These are phyloP conservation scores for Pyrenochaeta sp. DNA, from an alignment of 2,329 filamentous ascomycete genomes.

Conservation along the genomic window DNA sequence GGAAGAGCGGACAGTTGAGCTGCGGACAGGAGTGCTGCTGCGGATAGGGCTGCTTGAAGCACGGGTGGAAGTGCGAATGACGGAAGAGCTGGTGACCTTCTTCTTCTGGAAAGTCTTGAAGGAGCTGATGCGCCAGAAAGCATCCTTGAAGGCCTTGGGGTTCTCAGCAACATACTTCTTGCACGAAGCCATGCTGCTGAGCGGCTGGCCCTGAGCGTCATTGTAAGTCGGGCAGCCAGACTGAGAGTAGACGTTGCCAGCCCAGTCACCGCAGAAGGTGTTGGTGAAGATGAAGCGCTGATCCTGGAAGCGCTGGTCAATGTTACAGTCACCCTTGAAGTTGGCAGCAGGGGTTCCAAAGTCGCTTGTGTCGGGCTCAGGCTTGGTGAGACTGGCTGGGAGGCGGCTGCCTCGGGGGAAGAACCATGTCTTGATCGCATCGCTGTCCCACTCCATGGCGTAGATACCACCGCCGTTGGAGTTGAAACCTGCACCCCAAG, in stretches of 20 bases:
- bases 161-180: conserved; percentile 73
- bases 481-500: conserved; percentile 63
- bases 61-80: conserved; percentile 9
- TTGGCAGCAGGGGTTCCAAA: conserved; percentile 73
- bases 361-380: conserved; percentile 65
- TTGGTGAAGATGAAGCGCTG: conserved; percentile 82
- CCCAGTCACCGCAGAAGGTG: conserved; percentile 89
- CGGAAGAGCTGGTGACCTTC: conserved; percentile 16
- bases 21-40: conserved; percentile 5
- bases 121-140: conserved; percentile 72
- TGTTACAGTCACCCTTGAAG: conserved; percentile 76
- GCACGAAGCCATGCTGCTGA: conserved; percentile 58
- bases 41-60: conserved; percentile 12
- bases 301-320: conserved; percentile 71
- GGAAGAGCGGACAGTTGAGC: conserved; percentile 1
- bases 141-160: conserved; percentile 70
- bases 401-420: conserved; percentile 69
- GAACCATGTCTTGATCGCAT: conserved; percentile 78
- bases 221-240: conserved; percentile 60
- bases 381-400: conserved; percentile 66
- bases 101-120: conserved; percentile 34
- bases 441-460: conserved; percentile 68
- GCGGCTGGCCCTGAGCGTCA: conserved; percentile 12
- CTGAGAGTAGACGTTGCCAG: conserved; percentile 70
- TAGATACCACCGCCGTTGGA: conserved; percentile 51